Base-by-base conservation (phyloP, 2,329 filamentous ascomycete genomes). In the Botrytis porri region DNA sequence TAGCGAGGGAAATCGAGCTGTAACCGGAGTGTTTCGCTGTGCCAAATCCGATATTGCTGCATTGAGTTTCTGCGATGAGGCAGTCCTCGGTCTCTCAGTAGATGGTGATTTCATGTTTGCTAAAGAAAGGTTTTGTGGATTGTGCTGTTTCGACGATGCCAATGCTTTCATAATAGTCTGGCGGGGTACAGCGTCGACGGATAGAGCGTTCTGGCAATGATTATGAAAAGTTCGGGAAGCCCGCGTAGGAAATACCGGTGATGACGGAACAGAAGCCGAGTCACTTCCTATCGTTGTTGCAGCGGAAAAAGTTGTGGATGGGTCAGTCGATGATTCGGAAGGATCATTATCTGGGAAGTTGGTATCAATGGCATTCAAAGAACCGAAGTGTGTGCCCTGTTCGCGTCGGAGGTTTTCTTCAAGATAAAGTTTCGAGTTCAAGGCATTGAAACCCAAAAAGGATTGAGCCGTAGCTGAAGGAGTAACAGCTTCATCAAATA, bases 141-240 rank as follows among this genome's bases (percentile, higher is more conserved):
- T 88, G 77, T 87, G 86, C 77, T 85, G 87, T 73, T 86, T 84
- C 61, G 88, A 85, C 22, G 92, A 94, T 72, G 92, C 92, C 77
- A 95, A 83, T 9, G 92, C 93, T 84, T 96, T 95, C 84, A 95
- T 89, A 79, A 94, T 90, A 72, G 93, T 95, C 83, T 95, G 93
- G 75, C 90, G 89, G 20, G 93, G 92, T 76, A 95, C 76, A 10
- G 80, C 78, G 69, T 81, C 80, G 65, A 81, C 77, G 75, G 82
- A 80, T 45, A 80, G 73, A 10, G 79, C 80, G 80, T 78, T 78
- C 74, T 80, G 79, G 70, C 76, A 75, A 67, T 80, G 79, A n/a
- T 70, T 70, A 35, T 77, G 75, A 62, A 76, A 76, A 35, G 69
- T 63, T 54, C 75, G 77, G 29, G 74, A 54, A 18, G 75, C 39